These are phyloP conservation scores for Stachybotrys chlorohalonatus DNA, from an alignment of 2,329 filamentous ascomycete species.

Conservation along the genomic window DNA sequence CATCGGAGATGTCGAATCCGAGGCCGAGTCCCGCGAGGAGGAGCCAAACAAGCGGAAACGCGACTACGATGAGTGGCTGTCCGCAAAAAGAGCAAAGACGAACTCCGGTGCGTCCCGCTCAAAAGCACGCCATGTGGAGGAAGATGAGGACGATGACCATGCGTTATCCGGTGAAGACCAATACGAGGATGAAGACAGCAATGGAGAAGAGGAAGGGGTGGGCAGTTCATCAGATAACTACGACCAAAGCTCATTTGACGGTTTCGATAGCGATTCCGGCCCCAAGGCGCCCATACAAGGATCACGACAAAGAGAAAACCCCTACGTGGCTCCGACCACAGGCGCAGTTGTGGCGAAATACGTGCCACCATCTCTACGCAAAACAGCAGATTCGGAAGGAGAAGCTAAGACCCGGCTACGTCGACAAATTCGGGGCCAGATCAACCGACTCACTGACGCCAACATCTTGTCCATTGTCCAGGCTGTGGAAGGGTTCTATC, in stretches of 20 bases:
- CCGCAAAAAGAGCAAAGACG: slow-evolving; percentile 45
- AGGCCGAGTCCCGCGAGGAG: slow-evolving; percentile 38
- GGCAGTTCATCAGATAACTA: slow-evolving; percentile 11
- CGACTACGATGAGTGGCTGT: slow-evolving; percentile 52
- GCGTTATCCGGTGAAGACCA: slow-evolving; percentile 14
- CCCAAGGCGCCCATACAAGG: slow-evolving; percentile 20
- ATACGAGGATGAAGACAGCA: slow-evolving; percentile 17
- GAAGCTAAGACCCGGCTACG: slow-evolving; percentile 62
- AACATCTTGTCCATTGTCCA: slow-evolving; percentile 78
- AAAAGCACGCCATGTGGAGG: slow-evolving; percentile 10
- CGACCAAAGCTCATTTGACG: background rate
- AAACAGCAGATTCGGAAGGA: slow-evolving; percentile 50
- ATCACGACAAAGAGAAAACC: slow-evolving; percentile 64
- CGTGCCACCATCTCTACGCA: slow-evolving; percentile 75
- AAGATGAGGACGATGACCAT: slow-evolving; percentile 17
- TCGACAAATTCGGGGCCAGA: slow-evolving; percentile 74
- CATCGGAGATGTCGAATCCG: slow-evolving; percentile 51
- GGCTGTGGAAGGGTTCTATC: slow-evolving; percentile 77
- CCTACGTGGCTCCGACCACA: slow-evolving; percentile 66
- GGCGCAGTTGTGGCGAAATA: slow-evolving; percentile 58
- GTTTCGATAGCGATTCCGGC: slow-evolving; percentile 18
- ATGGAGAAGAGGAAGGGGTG: slow-evolving; percentile 21
- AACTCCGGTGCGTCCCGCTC: slow-evolving; percentile 3
- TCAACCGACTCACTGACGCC: slow-evolving; percentile 89
- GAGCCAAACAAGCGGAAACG: slow-evolving; percentile 54